phyloP scores from a whole-genome alignment of 495 filamentous ascomycete genomes.

The Filosporella fistucella region DNA sequence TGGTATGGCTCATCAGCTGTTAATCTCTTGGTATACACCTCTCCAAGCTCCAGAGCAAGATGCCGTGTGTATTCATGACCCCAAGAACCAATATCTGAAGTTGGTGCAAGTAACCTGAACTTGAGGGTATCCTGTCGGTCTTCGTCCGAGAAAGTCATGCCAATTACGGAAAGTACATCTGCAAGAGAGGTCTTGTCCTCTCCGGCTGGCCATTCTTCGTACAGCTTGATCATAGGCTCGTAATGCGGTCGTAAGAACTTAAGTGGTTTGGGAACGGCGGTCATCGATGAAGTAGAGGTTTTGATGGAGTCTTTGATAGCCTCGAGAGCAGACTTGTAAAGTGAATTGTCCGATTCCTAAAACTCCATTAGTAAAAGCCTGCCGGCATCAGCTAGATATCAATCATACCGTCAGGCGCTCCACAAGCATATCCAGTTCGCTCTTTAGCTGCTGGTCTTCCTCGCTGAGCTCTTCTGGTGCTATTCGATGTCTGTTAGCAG shows the following conservation, averaged over 20 bases:
- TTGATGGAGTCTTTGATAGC: slow-evolving; percentile 97
- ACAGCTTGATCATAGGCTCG: slow-evolving; percentile 74
- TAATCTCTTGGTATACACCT: slow-evolving; percentile 78
- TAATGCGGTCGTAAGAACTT: slow-evolving; percentile 98
- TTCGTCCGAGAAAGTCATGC: slow-evolving; percentile 98
- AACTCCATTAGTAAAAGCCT: slow-evolving; percentile 12
- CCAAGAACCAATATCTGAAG: slow-evolving; percentile 92
- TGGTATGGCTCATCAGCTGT: slow-evolving; percentile 52
- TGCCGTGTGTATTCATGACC: slow-evolving; percentile 98
- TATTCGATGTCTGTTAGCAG: slow-evolving; percentile 18
- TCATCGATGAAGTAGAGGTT: slow-evolving; percentile 99
- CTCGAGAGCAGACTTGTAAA: slow-evolving; percentile 89
- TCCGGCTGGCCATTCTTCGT: slow-evolving; percentile 81
- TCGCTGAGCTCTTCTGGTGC: slow-evolving; percentile 85
- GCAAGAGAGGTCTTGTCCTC: slow-evolving; percentile 85
- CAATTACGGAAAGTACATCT: slow-evolving; percentile 93
- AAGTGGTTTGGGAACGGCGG: slow-evolving; percentile 93
- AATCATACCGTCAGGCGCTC: slow-evolving; percentile 80
- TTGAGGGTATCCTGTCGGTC: slow-evolving; percentile 92
- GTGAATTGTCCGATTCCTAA: slow-evolving; percentile 78
- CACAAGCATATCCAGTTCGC: slow-evolving; percentile 96
- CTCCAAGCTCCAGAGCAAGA: slow-evolving; percentile 90
- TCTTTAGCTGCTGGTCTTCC: slow-evolving; percentile 97
- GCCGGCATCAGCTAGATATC: not conserved
- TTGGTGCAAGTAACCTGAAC: slow-evolving; percentile 85